Conservation (phyloP, 768 basidiomycete species). For the Lentinula edodes region DNA sequence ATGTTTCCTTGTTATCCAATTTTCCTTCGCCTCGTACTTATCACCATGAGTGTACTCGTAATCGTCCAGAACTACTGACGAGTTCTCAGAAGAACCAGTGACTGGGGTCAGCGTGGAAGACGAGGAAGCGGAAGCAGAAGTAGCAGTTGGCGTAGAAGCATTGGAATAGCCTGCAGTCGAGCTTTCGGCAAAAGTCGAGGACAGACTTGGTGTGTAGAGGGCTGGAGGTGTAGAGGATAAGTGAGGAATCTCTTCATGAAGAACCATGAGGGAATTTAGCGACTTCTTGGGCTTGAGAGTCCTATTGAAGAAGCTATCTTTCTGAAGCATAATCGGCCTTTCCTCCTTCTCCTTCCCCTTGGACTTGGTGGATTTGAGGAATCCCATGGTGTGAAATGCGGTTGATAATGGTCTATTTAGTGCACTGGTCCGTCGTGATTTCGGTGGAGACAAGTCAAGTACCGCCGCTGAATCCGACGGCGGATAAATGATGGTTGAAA, state of each 20-base stretch:
- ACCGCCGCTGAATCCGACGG: constrained; percentile 9
- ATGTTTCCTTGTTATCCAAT: constrained; percentile 29
- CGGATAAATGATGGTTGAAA: constrained; percentile 26
- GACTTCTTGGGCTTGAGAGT: constrained; percentile 33
- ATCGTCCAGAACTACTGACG: constrained; percentile 14
- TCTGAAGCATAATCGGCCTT: neutral
- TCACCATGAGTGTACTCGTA: constrained; percentile 13
- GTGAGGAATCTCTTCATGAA: constrained; percentile 7
- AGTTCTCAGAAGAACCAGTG: neutral
- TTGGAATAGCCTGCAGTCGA: neutral
- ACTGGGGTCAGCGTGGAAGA: neutral
- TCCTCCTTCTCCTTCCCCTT: constrained; percentile 26
- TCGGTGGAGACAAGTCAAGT: neutral
- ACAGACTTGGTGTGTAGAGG: neutral
- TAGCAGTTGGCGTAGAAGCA: neutral
- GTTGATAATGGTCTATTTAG: constrained; percentile 21
- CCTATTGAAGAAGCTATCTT: neutral
- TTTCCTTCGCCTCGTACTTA: constrained; percentile 19
- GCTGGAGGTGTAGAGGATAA: constrained; percentile 6
- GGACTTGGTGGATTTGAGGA: constrained; percentile 24
- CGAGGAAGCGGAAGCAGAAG: neutral
- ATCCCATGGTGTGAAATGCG: constrained; percentile 26
- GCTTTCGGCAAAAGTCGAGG: neutral
- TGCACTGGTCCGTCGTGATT: constrained; percentile 21
- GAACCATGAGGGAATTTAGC: constrained; percentile 26